These are phyloP conservation scores for Talaromyces sp. DNA, from an alignment of 2,329 filamentous ascomycete species.

Conservation along the genomic window DNA sequence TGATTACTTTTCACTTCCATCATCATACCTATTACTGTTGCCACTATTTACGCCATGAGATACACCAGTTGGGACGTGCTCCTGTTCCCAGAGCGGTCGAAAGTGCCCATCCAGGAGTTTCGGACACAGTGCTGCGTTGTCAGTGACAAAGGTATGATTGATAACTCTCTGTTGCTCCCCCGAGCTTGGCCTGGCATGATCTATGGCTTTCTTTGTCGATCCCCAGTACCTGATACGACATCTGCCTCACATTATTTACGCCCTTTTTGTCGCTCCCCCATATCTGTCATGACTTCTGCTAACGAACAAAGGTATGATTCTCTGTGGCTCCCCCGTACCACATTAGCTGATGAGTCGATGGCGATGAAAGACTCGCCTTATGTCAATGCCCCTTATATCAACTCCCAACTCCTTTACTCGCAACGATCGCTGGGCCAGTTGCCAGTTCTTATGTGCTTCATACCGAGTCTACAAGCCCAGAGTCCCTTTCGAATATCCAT, in stretches of 20 bases:
- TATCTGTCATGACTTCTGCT: too few relatives aligned
- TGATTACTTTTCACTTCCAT: background rate
- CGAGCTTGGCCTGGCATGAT: background rate
- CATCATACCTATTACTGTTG: background rate
- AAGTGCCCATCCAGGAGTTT: slow-evolving; percentile 77
- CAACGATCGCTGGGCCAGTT: slow-evolving; percentile 44
- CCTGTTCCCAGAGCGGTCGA: slow-evolving; percentile 68
- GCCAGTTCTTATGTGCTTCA: slow-evolving; percentile 70
- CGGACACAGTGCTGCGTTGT: slow-evolving; percentile 72
- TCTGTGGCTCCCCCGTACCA: background rate
- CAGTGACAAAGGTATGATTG: slow-evolving; percentile 45
- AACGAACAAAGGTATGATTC: too few relatives aligned
- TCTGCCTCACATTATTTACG: too few relatives aligned
- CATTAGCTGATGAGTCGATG: slow-evolving; percentile 12
- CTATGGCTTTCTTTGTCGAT: background rate
- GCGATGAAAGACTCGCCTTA: slow-evolving; percentile 52
- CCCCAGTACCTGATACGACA: background rate
- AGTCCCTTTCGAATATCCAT: slow-evolving; percentile 69
- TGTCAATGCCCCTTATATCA: slow-evolving; percentile 26
- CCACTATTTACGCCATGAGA: slow-evolving; percentile 59
- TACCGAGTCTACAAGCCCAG: slow-evolving; percentile 62
- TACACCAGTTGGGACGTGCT: slow-evolving; percentile 86
- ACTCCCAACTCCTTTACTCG: slow-evolving; percentile 41
- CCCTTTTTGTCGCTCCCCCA: too few relatives aligned
- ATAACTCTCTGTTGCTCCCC: background rate